Percentiles rank a stretch among this genome's conserved stretches.
phyloP scores from a whole-genome alignment of 2,329 filamentous ascomycete genomes.

The Hymenoscyphus fructigenus region DNA sequence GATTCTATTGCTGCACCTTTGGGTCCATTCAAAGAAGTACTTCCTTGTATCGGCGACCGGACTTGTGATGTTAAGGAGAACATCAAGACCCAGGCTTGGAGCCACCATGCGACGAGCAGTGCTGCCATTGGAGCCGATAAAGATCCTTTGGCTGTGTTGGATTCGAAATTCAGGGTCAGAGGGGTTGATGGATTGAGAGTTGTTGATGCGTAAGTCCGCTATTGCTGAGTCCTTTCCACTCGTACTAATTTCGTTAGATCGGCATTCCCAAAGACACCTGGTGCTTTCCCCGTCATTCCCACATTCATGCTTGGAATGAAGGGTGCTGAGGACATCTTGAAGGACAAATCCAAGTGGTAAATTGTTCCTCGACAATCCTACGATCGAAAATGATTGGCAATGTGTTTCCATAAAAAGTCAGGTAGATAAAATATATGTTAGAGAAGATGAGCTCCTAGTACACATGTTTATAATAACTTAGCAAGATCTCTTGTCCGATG shows the following conservation, averaged over 20 bases:
- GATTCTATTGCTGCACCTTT: slow-evolving; percentile 40
- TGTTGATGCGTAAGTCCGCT: slow-evolving; percentile 50
- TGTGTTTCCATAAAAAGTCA: neutral
- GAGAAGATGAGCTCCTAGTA: too few relatives aligned
- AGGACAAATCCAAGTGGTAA: slow-evolving; percentile 6
- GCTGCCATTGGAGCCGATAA: slow-evolving; percentile 52
- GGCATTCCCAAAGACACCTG: slow-evolving; percentile 10
- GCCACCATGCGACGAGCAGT: slow-evolving; percentile 56
- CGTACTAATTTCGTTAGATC: neutral
- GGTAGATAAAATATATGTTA: neutral
- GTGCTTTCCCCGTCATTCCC: slow-evolving; percentile 9
- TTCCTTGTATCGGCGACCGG: slow-evolving; percentile 41
- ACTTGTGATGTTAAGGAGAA: slow-evolving; percentile 47
- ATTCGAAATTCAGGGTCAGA: slow-evolving; percentile 39
- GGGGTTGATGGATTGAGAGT: slow-evolving; percentile 47
- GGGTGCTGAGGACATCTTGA: slow-evolving; percentile 7
- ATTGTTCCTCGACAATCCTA: neutral
- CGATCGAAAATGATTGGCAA: neutral
- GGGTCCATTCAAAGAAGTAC: slow-evolving; percentile 42
- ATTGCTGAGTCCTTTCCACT: neutral
- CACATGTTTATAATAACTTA: too few relatives aligned
- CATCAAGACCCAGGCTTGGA: slow-evolving; percentile 51
- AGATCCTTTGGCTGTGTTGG: slow-evolving; percentile 45
- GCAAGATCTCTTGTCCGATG: too few relatives aligned
- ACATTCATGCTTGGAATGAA: slow-evolving; percentile 14